Percentiles rank a stretch among this genome's conserved stretches.
Evolutionary conservation across 2,329 filamentous ascomycete species (phyloP).

Genomic region (Fusarium equiseti): DNA sequence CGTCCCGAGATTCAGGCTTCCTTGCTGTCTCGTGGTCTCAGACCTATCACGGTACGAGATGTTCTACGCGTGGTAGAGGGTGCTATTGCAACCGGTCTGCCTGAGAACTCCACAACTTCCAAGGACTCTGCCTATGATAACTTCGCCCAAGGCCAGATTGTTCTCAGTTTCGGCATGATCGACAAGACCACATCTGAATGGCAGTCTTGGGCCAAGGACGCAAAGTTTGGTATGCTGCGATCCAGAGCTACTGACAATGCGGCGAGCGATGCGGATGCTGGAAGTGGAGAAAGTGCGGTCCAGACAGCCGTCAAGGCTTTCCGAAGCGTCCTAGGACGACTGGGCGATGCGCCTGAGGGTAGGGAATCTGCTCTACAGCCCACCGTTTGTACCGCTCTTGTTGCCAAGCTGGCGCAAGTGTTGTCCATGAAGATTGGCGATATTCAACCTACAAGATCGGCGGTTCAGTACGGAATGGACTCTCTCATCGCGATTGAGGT

Average conservation of each 20-base stretch:
- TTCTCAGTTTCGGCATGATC: slow-evolving; percentile 44
- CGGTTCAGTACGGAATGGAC: slow-evolving; percentile 44
- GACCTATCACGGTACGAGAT: slow-evolving; percentile 43
- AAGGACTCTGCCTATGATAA: slow-evolving; percentile 29
- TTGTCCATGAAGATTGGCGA: slow-evolving; percentile 42
- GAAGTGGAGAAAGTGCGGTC: slow-evolving; percentile 38
- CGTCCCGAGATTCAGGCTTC: slow-evolving; percentile 42
- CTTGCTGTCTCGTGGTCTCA: slow-evolving; percentile 36
- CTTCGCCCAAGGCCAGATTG: slow-evolving; percentile 38
- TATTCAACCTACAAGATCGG: slow-evolving; percentile 40
- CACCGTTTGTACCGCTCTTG: slow-evolving; percentile 37
- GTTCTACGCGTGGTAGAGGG: slow-evolving; percentile 42
- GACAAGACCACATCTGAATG: slow-evolving; percentile 40
- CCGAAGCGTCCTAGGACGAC: slow-evolving; percentile 23
- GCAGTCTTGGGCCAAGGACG: slow-evolving; percentile 44
- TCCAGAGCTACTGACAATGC: slow-evolving; percentile 36
- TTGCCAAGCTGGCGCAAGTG: slow-evolving; percentile 42
- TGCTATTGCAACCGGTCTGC: slow-evolving; percentile 37
- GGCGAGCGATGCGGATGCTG: slow-evolving; percentile 28
- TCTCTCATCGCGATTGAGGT: slow-evolving; percentile 45
- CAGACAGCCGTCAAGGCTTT: slow-evolving; percentile 44
- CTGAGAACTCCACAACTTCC: slow-evolving; percentile 12
- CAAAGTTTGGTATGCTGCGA: slow-evolving; percentile 39
- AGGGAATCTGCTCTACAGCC: slow-evolving; percentile 38
- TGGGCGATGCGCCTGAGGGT: slow-evolving; percentile 31